Percentiles rank a stretch among this genome's conserved stretches.
Evolutionary conservation across 164 flowering plant species (phyloP).

Genomic region (Aristolochia fimbriata): DNA sequence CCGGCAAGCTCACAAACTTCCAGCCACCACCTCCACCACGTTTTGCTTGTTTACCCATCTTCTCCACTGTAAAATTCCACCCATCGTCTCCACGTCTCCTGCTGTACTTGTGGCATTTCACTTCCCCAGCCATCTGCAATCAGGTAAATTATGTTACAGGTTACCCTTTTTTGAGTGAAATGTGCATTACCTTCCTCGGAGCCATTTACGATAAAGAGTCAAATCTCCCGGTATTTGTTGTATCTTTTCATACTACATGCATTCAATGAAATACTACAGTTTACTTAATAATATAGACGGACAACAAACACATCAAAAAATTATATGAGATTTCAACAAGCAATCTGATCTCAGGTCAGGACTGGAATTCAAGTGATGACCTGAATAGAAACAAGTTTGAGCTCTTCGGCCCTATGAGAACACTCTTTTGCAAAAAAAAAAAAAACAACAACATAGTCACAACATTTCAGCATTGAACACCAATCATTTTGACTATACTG

Average conservation of each 20-base stretch:
- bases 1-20: constrained; percentile 80
- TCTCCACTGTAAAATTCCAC: constrained; percentile 82
- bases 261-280: neutral
- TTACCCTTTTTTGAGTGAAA: too few species aligned
- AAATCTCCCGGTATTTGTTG: too few species aligned
- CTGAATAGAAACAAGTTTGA: too few species aligned
- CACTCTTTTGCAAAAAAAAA: too few species aligned
- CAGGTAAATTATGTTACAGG: neutral
- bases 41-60: constrained; percentile 64
- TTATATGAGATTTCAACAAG: too few species aligned
- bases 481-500: neutral
- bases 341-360: neutral
- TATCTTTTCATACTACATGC: too few species aligned
- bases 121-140: constrained; percentile 71
- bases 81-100: constrained; percentile 66
- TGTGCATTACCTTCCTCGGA: neutral
- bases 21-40: constrained; percentile 76
- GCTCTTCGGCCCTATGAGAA: too few species aligned
- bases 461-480: neutral
- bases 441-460: neutral
- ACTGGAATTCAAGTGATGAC: too few species aligned
- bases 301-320: too few species aligned
- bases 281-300: too few species aligned
- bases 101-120: constrained; percentile 80
- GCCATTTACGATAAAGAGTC: neutral